Conservation (phyloP, 2,329 filamentous ascomycete species). For the Hymenoscyphus infarciens region DNA sequence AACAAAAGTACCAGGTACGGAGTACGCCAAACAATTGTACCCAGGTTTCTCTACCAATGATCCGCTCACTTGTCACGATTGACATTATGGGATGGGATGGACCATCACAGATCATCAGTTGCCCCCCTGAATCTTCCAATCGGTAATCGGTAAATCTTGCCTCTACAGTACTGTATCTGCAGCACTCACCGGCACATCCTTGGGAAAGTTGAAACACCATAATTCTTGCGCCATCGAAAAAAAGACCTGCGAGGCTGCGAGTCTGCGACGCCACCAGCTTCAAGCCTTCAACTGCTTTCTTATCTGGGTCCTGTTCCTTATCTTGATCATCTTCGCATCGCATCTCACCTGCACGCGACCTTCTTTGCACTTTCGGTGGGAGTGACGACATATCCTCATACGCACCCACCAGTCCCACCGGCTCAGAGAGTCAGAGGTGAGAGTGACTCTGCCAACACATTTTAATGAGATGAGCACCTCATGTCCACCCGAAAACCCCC, state of each 20-base stretch:
- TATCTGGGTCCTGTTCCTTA: neutral
- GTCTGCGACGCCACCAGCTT: conserved; percentile 4
- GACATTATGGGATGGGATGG: neutral
- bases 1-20: no score
- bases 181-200: neutral
- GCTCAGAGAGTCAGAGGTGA: no score
- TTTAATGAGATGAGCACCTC: no score
- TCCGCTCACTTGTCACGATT: neutral
- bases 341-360: no score
- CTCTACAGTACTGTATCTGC: neutral
- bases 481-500: no score
- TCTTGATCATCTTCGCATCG: neutral
- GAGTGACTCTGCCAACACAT: no score
- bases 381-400: neutral
- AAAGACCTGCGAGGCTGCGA: no score
- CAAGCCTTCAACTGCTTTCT: no score
- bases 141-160: conserved; percentile 1
- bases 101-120: neutral
- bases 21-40: neutral
- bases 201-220: neutral
- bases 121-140: neutral
- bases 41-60: conserved; percentile 3
- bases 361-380: neutral
- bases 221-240: neutral
- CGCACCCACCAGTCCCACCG: no score